These are phyloP conservation scores for Nemania sp. DNA, from an alignment of 2,329 filamentous ascomycete genomes.

Conservation along the genomic window DNA sequence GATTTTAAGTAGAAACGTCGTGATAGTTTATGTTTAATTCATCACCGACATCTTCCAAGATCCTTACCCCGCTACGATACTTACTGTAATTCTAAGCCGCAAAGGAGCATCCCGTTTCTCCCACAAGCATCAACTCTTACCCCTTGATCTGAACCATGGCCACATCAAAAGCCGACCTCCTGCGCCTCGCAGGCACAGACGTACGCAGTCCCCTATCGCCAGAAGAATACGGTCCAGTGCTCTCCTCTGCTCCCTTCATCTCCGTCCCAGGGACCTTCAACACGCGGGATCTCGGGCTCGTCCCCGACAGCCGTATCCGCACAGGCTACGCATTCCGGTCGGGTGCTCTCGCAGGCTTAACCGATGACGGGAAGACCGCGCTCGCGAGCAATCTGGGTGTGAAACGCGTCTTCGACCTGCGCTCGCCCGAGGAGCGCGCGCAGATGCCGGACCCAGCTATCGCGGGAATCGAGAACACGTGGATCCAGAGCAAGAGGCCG, in stretches of 20 bases:
- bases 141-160: conserved; percentile 29
- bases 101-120: no score
- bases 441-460: conserved; percentile 46
- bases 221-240: conserved; percentile 41
- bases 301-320: conserved; percentile 47
- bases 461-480: conserved; percentile 50
- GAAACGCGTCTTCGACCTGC: conserved; percentile 55
- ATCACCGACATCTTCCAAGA: no score
- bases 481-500: conserved; percentile 42
- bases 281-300: conserved; percentile 53
- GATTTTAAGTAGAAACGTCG: no score
- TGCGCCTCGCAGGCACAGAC: conserved; percentile 47
- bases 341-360: conserved; percentile 46
- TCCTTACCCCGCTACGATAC: conserved; percentile 13
- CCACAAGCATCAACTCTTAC: background rate
- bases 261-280: conserved; percentile 53
- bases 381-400: conserved; percentile 45
- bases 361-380: conserved; percentile 43
- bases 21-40: no score
- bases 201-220: conserved; percentile 44
- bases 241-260: conserved; percentile 52
- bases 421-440: conserved; percentile 49
- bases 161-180: conserved; percentile 36
- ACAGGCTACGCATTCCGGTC: conserved; percentile 51
- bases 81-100: background rate